phyloP scores from a whole-genome alignment of 2,329 filamentous ascomycete genomes.

The Ceratocystis destructans region DNA sequence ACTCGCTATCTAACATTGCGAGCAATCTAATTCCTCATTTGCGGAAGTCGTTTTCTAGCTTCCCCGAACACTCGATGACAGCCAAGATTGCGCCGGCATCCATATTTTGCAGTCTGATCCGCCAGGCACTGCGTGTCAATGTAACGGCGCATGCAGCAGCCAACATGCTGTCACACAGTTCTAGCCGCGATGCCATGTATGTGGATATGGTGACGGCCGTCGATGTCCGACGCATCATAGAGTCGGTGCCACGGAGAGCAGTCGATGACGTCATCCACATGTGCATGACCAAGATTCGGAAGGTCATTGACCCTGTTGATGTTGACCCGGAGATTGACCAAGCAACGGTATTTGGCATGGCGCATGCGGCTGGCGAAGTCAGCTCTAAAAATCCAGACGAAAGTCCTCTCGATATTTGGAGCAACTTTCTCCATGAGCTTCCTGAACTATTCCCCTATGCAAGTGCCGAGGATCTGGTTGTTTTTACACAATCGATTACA shows the following conservation, averaged over 20 bases:
- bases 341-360: conserved; percentile 46
- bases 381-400: conserved; percentile 21
- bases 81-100: conserved; percentile 82
- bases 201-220: conserved; percentile 68
- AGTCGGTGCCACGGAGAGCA: conserved; percentile 46
- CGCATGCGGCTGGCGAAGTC: conserved; percentile 15
- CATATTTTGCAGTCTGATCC: conserved; percentile 73
- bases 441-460: conserved; percentile 61
- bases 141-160: conserved; percentile 86
- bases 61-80: conserved; percentile 70
- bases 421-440: conserved; percentile 54
- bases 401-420: conserved; percentile 67
- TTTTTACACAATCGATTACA: conserved; percentile 61
- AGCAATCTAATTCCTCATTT: conserved; percentile 70
- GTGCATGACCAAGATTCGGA: conserved; percentile 52
- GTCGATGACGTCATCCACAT: conserved; percentile 55
- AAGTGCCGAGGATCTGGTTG: conserved; percentile 57
- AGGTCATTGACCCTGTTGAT: conserved; percentile 54
- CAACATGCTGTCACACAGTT: conserved; percentile 77
- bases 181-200: conserved; percentile 92
- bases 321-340: conserved; percentile 52
- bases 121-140: conserved; percentile 81
- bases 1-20: conserved; percentile 76
- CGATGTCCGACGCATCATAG: conserved; percentile 47
- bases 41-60: conserved; percentile 67